Evolutionary conservation across 163 green algal species (phyloP), one percentile per base, ranked within the genome.

Genomic region (Scenedesmus sp.): DNA sequence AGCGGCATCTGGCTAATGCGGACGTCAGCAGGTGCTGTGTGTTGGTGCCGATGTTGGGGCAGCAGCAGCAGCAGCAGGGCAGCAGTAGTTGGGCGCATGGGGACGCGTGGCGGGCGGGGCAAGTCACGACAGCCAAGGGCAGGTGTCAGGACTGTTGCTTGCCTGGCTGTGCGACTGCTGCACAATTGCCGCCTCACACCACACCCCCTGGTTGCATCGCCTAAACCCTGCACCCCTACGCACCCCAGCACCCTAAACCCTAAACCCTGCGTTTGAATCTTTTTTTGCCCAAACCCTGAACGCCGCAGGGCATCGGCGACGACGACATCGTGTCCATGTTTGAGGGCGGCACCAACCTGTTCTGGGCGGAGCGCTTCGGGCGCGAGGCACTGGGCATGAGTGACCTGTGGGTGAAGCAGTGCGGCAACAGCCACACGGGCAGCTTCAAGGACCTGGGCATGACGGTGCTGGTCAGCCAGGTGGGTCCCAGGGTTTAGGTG

Each of bases 381-480:
- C 94, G 95, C 43, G 95, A 99, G 95, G 91, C 93, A 0, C 94
- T 99, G 43, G 96, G 96, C 73, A 99, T 99, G 98, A 95, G 51
- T 33, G 98, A 99, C 91, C 94, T 99, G 85, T 99, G 98, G 98
- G 98, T 99, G 18, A 99, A 99, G 96, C 98, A 99, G 97, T 99
- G 98, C 94, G 98, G 98, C 89, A 99, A 99, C 97, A 98, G 94
- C 83, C 98, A 99, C 95, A 99, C 98, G 4, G 97, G 97, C 16
- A 99, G 96, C 13, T 99, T 99, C 96, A 99, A 99, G 97, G 98
- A 99, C 93, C 95, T 99, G 86, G 98, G 98, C 89, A 99, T 99
- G 98, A 99, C 98, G 0, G 98, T 98, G 87, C 95, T 99, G 53
- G 98, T 99, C 49, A 96, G 89, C 82, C 98, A 99, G 93, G 96